Base-by-base conservation (phyloP, 2,329 filamentous ascomycete species). In the Bisporella sp. region DNA sequence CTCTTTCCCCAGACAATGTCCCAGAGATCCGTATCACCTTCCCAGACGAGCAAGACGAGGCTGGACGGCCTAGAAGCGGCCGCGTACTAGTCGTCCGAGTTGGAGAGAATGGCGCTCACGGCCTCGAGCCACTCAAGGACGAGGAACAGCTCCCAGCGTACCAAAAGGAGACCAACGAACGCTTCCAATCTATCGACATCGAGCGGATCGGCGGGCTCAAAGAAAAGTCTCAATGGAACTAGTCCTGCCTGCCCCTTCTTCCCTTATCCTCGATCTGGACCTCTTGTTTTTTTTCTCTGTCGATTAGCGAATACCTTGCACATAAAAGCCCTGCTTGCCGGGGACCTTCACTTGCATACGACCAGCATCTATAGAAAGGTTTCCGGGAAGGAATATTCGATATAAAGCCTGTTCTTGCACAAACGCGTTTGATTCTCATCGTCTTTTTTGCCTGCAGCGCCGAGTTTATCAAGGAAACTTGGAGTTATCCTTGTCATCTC, bases 1-100 rank as follows among this genome's bases (percentile, higher is more conserved):
- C 91, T 28, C 74, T 85, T 61, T 88, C 85, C 43, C 85, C 87
- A n/a, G 88, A 81, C 69, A 85, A 87, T 59, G 79, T 97, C 31
- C 93, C 93, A 21, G 88, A 97, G 72, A 99, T 99, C 64, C 89
- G 91, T 70, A 96, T 99, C 69, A 97, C 93, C 35, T 97, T 99
- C 75, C 93, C 93, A 12, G 89, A 95, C 62, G 93, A 97, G 74
- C 85, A 95, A 60, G 91, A 96, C 65, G 87, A 89, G 59, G 74
- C 81, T 49, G 92, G 92, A 60, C 89, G 84, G 69, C 78, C 79
- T 61, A 87, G 87, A 73, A 89, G 85, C 58, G 92, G 92, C 33
- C 84, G 91, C 32, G 90, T 97, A 47, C 86, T 99, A 28, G 82
- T 97, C 35, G 92, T 99, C 50, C 82, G 89, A 47, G 89, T 97